Evolutionary conservation across 306 rosid species (phyloP).

Genomic region (Quercus gilva): DNA sequence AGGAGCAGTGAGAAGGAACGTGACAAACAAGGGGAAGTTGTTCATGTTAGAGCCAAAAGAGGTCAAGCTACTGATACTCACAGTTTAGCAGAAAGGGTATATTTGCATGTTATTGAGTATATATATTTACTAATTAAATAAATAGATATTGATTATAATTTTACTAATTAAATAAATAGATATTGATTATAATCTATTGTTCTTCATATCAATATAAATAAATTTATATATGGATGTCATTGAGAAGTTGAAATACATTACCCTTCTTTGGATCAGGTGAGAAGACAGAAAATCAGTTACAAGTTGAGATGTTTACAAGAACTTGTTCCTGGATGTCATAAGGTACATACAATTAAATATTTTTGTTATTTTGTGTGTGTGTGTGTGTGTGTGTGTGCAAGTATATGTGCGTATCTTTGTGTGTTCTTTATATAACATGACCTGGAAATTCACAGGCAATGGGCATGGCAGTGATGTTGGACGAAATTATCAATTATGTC

Average conservation of each 20-base stretch:
- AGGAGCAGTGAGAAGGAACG: slow-evolving; percentile 20
- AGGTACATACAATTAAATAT: slow-evolving; percentile 10
- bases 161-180: background rate
- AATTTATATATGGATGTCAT: no score
- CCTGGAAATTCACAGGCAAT: slow-evolving; percentile 17
- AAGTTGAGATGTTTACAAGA: slow-evolving; percentile 31
- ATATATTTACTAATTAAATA: background rate
- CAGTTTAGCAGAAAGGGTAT: slow-evolving; percentile 44
- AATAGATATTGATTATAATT: background rate
- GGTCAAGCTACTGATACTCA: slow-evolving; percentile 43
- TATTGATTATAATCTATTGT: background rate
- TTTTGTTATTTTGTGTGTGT: background rate
- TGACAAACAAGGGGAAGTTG: slow-evolving; percentile 20
- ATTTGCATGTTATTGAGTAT: background rate
- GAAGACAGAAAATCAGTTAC: slow-evolving; percentile 34
- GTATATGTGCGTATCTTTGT: background rate
- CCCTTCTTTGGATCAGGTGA: slow-evolving; percentile 22
- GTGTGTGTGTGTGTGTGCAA: no score
- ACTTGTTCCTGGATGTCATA: slow-evolving; percentile 37
- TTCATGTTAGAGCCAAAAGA: slow-evolving; percentile 41
- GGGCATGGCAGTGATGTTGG: slow-evolving; percentile 35
- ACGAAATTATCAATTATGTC: slow-evolving; percentile 42
- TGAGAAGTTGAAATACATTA: background rate
- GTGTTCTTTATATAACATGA: background rate
- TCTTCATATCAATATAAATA: background rate